phyloP scores from a whole-genome alignment of 768 basidiomycete species.

The Sutorius australiensis region DNA sequence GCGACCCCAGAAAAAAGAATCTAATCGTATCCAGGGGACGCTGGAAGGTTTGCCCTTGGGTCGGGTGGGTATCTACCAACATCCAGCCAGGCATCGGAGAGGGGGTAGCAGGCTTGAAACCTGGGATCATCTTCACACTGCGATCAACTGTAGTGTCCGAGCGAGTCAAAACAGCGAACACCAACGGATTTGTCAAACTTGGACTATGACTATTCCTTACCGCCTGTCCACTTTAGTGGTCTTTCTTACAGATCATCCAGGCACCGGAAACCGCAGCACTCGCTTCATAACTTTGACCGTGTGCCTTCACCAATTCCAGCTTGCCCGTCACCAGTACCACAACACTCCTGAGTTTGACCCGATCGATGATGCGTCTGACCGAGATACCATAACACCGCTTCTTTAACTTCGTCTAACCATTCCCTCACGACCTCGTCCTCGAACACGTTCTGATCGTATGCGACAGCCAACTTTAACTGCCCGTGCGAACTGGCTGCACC shows the following conservation, averaged over 20 bases:
- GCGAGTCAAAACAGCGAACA: no score
- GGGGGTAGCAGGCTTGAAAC: no score
- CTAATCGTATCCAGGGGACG: constrained; percentile 42
- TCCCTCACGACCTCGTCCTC: constrained; percentile 38
- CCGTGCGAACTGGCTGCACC: constrained; percentile 36
- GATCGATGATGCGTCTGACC: constrained; percentile 10
- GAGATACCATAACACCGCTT: constrained; percentile 32
- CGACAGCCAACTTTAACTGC: constrained; percentile 32
- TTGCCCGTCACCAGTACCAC: neutral
- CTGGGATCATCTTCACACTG: no score
- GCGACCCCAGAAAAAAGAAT: constrained; percentile 40
- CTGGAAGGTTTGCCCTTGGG: constrained; percentile 19
- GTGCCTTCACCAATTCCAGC: neutral
- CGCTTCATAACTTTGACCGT: neutral
- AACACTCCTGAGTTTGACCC: no score
- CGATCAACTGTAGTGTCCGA: no score
- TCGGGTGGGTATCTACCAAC: neutral
- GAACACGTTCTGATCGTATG: constrained; percentile 47
- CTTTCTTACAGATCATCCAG: no score
- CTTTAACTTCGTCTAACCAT: constrained; percentile 45
- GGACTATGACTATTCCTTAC: no score
- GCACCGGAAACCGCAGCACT: neutral
- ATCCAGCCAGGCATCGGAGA: constrained; percentile 16
- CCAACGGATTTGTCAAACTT: no score
- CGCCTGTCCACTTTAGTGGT: no score